phyloP scores from a whole-genome alignment of 331 rosid genomes.

The Arachis monticola region DNA sequence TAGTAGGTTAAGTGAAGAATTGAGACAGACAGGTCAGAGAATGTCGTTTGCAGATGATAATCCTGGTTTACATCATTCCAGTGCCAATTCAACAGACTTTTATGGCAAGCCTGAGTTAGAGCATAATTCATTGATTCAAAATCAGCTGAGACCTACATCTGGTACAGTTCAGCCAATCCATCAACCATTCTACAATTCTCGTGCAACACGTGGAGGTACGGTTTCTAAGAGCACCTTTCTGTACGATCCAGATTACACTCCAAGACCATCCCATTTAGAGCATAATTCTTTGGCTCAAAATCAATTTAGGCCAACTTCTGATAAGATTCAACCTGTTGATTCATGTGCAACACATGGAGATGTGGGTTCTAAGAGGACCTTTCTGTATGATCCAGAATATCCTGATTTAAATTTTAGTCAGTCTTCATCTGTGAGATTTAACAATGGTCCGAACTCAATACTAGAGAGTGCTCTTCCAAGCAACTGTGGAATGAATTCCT shows the following conservation, averaged over 20 bases:
- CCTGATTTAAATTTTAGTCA: conserved; percentile 29
- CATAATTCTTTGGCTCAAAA: conserved; percentile 42
- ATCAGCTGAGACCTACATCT: conserved; percentile 41
- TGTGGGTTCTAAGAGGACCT: conserved; percentile 29
- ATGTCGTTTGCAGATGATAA: conserved; percentile 21
- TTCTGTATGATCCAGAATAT: conserved; percentile 38
- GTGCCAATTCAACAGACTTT: conserved; percentile 26
- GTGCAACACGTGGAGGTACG: conserved; percentile 40
- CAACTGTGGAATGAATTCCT: conserved; percentile 40
- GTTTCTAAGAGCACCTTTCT: conserved; percentile 26
- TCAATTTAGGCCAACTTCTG: conserved; percentile 37
- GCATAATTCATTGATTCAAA: conserved; percentile 42
- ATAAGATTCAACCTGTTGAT: conserved; percentile 28
- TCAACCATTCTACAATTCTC: conserved; percentile 22
- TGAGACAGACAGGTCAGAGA: conserved; percentile 31
- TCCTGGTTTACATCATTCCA: conserved; percentile 40
- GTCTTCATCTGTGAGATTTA: conserved; percentile 22
- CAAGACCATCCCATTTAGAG: conserved; percentile 26
- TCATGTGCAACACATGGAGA: conserved; percentile 42
- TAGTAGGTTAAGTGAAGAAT: conserved; percentile 32
- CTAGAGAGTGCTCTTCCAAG: conserved; percentile 34
- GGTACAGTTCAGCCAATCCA: conserved; percentile 32
- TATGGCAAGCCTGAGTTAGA: conserved; percentile 38
- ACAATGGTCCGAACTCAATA: conserved; percentile 33
- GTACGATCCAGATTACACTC: conserved; percentile 35